phyloP scores from a whole-genome alignment of 257 asterid genomes.

The Marsdenia floribunda region DNA sequence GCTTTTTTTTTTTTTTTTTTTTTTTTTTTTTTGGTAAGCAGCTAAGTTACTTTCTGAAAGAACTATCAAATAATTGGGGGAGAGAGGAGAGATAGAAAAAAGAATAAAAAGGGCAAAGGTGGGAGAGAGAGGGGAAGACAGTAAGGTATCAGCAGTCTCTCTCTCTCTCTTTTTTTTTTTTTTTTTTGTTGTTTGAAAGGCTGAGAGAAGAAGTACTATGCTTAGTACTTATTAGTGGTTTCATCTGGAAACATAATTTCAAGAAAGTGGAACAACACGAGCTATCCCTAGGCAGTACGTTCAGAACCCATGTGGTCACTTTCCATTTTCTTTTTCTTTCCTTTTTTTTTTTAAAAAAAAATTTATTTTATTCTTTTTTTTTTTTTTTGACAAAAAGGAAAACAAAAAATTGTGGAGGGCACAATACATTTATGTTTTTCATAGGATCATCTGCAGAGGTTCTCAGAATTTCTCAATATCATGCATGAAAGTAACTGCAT shows the following conservation, averaged over 20 bases:
- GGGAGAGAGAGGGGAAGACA: background rate
- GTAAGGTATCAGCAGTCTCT: background rate
- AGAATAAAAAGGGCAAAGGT: background rate
- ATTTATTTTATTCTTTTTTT: too few species aligned
- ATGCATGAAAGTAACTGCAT: background rate
- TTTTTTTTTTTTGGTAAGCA: too few species aligned
- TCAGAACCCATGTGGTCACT: conserved; percentile 11
- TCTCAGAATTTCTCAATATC: background rate
- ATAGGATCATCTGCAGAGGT: conserved; percentile 3
- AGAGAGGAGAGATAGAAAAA: background rate
- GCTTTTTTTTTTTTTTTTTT: too few species aligned
- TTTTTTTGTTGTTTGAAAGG: too few species aligned
- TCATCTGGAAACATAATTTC: conserved; percentile 8
- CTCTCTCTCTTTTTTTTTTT: too few species aligned
- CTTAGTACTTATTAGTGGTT: background rate
- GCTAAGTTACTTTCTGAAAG: too few species aligned
- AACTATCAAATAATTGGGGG: conserved; percentile 1
- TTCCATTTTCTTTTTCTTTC: background rate
- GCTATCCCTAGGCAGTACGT: conserved; percentile 11
- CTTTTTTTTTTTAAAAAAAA: too few species aligned
- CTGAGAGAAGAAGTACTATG: background rate
- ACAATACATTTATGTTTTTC: background rate
- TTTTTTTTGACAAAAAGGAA: too few species aligned
- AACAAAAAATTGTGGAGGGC: background rate
- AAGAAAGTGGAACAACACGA: conserved; percentile 5